Base-by-base conservation (phyloP, 2,329 filamentous ascomycete species). In the Aureobasidium pullulans region DNA sequence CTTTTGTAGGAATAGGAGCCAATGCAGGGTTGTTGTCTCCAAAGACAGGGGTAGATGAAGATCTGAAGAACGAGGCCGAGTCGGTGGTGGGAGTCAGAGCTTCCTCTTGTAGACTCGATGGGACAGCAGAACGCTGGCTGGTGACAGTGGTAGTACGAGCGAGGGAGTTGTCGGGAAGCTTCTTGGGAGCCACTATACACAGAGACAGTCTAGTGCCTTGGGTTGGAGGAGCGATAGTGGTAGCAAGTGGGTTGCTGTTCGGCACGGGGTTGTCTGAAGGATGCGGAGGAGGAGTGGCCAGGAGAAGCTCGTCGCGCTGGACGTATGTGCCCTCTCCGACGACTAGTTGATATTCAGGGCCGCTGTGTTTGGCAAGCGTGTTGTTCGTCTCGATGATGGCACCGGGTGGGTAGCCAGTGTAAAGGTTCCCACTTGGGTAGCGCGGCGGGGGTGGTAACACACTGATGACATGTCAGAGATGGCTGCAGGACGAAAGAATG, bases 261-360 rank as follows among this genome's bases (percentile, higher is more conserved):
- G 88, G 76, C 42, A 92, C 77, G 23, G 91, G 92, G 11, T 90
- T 86, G 78, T 99, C 94, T 62, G 92, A 96, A 23, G 94, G 94
- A 75, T 99, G 94, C 13, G 92, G 92, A 63, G 93, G 93, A 60
- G 94, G 94, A 36, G 92, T 96, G 46, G 94, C 93, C 60, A 99
- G 86, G 66, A 91, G 88, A 31, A 99, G 78, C 71, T 96, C 90
- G 75, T 99, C 93, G 72, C 91, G 88, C 44, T 97, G 83, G 23
- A 89, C 81, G 70, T 99, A 99, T 62, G 89, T 93, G 68, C 92
- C 94, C 84, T 99, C 94, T 73, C 93, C 94, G 49, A 93, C 91
- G 44, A 96, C 85, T 66, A 99, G 86, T 71, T 95, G 89, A 74
- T 90, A 90, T 67, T 96, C 92, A 28, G 89, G 83, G 5, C 89